Base-by-base conservation (phyloP, 306 rosid genomes). In the Phaseolus lunatus region DNA sequence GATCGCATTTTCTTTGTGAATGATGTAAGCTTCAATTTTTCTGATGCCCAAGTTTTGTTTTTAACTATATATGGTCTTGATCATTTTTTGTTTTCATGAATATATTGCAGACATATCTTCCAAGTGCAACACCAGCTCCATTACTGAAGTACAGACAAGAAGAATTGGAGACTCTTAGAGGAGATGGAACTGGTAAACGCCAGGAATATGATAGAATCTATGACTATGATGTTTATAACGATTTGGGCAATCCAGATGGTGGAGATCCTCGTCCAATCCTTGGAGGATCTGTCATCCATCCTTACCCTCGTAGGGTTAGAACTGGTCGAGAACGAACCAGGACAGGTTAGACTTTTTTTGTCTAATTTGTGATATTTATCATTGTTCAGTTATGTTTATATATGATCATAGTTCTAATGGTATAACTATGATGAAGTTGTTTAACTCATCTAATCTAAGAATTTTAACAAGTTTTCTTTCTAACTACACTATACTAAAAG, bases 231-330 rank as follows among this genome's bases (percentile, higher is more conserved):
- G 57, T 31, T 54, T 92, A 92, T 63, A 88, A 92, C 52, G 92
- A 92, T 76, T 54, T 90, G 45, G 95, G 90, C 0, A 53, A 81
- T 12, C 90, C 95, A 0, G 90, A 87, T 45, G 15, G 31, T 11
- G 80, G 67, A 5, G 2, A 56, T 65, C 87, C 71, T 47, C 73
- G 90, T 0, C 76, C 75, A 39, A 80, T 50, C 26, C 67, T 77
- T 66, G 81, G 81, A 16, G 81, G 92, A 13, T 81, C 90, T 8
- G 2, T 2, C 19, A 9, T 57, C 11, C 45, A 81, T 67, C 95
- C 95, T 24, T 90, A 90, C 77, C 95, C 95, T 44, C 90, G 95
- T 11, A 49, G 95, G 63, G 92, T 90, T 77, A 86, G 90, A 82
- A 88, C 90, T 0, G 92, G 95, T 7, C 70, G 95, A 63, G 68